Evolutionary conservation across 2,329 filamentous ascomycete genomes (phyloP).

Genomic region (Cladobotryum mycophilum): DNA sequence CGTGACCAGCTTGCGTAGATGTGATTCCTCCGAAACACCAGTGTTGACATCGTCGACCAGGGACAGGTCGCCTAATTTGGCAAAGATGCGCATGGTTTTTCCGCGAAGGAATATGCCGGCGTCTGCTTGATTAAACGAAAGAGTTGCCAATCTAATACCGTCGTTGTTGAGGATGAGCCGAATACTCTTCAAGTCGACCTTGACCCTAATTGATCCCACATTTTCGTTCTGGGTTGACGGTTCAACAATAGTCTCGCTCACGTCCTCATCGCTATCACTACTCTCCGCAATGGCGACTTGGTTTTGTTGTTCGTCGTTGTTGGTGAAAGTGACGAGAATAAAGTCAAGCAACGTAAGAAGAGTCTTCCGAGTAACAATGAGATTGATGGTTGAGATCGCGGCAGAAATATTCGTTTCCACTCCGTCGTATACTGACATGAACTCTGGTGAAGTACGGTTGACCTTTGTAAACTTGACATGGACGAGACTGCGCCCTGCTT

Average conservation of each 20-base stretch:
- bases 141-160: conserved; percentile 84
- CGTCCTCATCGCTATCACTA: conserved; percentile 24
- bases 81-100: conserved; percentile 80
- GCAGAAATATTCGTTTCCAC: conserved; percentile 91
- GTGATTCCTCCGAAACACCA: conserved; percentile 74
- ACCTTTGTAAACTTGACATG: conserved; percentile 85
- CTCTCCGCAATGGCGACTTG: conserved; percentile 31
- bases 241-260: conserved; percentile 29
- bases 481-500: conserved; percentile 74
- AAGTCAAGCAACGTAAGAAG: conserved; percentile 91
- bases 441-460: conserved; percentile 86
- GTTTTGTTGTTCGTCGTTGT: conserved; percentile 34
- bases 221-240: conserved; percentile 29
- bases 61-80: conserved; percentile 78
- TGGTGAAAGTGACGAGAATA: conserved; percentile 83
- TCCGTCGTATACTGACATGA: conserved; percentile 84
- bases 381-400: conserved; percentile 88
- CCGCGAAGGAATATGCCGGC: conserved; percentile 83
- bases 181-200: conserved; percentile 89
- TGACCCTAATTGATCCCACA: conserved; percentile 79
- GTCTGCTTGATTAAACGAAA: conserved; percentile 88
- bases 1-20: conserved; percentile 78
- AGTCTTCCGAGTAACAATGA: conserved; percentile 90
- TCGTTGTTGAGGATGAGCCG: conserved; percentile 95
- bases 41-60: conserved; percentile 91